These are phyloP conservation scores for Aspergillus quadricinctus DNA, from an alignment of 2,329 filamentous ascomycete species.

Conservation along the genomic window DNA sequence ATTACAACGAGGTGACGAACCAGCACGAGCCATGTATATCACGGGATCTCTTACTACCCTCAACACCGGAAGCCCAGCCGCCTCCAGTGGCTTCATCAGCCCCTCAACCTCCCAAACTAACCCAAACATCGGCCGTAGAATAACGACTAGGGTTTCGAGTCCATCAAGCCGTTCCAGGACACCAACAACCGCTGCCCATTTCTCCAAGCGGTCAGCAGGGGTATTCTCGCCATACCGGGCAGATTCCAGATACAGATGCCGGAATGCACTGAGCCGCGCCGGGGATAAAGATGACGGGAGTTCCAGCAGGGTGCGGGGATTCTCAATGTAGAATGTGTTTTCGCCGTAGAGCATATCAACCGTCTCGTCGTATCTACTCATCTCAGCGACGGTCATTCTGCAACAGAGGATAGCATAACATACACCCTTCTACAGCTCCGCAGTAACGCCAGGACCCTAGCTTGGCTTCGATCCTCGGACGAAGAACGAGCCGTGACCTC, in stretches of 20 bases:
- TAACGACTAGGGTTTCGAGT: background rate
- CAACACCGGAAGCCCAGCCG: background rate
- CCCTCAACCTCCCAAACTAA: background rate
- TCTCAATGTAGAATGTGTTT: conserved; percentile 6
- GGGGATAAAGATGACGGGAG: background rate
- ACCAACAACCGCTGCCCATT: background rate
- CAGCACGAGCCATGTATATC: background rate
- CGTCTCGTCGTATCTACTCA: background rate
- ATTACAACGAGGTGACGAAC: background rate
- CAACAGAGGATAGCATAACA: no score
- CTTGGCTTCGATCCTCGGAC: no score
- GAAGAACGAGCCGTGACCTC: no score
- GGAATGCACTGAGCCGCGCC: background rate
- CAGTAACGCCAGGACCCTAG: no score
- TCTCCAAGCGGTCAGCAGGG: background rate
- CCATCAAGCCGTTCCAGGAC: background rate
- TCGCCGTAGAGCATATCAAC: background rate
- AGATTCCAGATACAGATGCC: background rate
- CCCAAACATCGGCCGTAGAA: background rate
- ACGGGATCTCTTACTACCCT: background rate
- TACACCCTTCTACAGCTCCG: no score
- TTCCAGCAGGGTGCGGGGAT: conserved; percentile 1
- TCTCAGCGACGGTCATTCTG: background rate
- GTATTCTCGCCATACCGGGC: background rate
- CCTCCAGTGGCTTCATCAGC: background rate